Evolutionary conservation across 2,329 filamentous ascomycete genomes (phyloP).

Genomic region (Fusarium brachygibbosum): DNA sequence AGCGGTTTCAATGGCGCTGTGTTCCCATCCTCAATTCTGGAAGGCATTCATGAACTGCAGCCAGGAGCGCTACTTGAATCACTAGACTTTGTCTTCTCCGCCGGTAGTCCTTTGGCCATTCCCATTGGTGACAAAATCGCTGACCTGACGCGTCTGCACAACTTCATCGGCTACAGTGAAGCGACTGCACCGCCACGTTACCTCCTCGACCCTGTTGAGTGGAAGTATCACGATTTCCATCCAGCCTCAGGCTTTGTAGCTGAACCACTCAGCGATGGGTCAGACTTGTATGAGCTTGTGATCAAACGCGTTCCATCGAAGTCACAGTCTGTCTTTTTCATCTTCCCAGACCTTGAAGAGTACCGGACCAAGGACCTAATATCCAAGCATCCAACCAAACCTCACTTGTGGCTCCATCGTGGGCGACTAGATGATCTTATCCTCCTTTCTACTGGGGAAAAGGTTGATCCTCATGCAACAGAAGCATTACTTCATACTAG

Average conservation of each 20-base stretch:
- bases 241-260: background rate
- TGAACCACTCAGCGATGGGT: background rate
- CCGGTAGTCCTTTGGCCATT: background rate
- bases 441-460: background rate
- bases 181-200: background rate
- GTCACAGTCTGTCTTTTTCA: background rate
- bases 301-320: background rate
- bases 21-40: background rate
- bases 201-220: background rate
- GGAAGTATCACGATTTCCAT: background rate
- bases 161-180: background rate
- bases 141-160: background rate
- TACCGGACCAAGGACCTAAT: background rate
- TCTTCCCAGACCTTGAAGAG: background rate
- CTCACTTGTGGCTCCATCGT: background rate
- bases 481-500: background rate
- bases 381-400: background rate
- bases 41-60: background rate
- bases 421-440: background rate
- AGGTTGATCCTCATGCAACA: conserved; percentile 1
- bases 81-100: background rate
- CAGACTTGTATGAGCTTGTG: background rate
- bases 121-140: background rate
- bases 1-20: background rate
- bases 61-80: background rate